Evolutionary conservation across 306 rosid species (phyloP).

Genomic region (Vigna unguiculata): DNA sequence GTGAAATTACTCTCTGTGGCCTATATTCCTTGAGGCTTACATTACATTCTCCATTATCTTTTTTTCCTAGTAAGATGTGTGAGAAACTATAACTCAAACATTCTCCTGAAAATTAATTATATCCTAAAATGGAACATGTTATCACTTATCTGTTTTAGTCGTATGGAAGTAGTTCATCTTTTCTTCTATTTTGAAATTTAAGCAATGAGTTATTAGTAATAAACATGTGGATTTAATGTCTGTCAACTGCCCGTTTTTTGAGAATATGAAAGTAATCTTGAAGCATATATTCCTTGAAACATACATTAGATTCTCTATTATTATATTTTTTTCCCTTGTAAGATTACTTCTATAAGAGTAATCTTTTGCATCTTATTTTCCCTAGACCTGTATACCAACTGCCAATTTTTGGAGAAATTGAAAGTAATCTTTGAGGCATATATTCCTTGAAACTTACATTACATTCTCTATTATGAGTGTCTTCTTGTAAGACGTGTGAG

Average conservation of each 20-base stretch:
- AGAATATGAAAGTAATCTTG: slow-evolving; percentile 15
- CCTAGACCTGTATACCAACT: not conserved
- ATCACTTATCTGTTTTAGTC: no score
- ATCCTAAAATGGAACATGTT: no score
- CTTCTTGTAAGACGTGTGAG: not conserved
- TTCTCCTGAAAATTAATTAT: no score
- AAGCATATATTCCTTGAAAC: slow-evolving; percentile 31
- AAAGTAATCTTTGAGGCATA: not conserved
- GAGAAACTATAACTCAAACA: no score
- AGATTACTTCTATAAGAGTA: no score
- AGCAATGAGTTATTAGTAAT: no score
- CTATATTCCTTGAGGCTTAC: not conserved
- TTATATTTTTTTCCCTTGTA: not conserved
- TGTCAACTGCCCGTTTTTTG: slow-evolving; percentile 15
- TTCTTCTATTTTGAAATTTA: no score
- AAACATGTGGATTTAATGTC: no score
- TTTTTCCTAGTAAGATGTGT: slow-evolving; percentile 8
- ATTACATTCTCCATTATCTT: not conserved
- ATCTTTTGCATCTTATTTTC: no score
- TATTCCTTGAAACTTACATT: slow-evolving; percentile 26
- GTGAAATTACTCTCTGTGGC: not conserved
- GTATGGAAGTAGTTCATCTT: no score
- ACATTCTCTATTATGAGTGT: not conserved
- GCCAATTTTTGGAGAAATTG: slow-evolving; percentile 24
- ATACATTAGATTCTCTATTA: not conserved